Percentiles rank a stretch among this genome's conserved stretches.
phyloP scores from a whole-genome alignment of 1,139 yeast genomes.

The Saccharomycopsis crataegensis region DNA sequence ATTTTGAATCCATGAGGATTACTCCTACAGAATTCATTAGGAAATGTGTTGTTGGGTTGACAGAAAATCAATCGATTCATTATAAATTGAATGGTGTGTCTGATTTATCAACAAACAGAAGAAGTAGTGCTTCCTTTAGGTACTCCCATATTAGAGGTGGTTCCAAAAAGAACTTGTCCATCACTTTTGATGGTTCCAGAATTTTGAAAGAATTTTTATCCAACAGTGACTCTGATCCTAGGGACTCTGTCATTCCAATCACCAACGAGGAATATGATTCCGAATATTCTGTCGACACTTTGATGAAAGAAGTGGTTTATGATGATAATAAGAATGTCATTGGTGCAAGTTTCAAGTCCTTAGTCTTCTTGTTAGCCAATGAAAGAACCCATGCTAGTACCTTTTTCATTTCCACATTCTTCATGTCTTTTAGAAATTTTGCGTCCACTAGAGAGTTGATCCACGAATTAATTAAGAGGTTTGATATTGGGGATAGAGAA shows the following conservation, averaged over 20 bases:
- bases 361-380: slow-evolving; percentile 65
- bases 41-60: slow-evolving; percentile 56
- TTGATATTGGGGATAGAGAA: slow-evolving; percentile 41
- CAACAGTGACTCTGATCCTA: background rate
- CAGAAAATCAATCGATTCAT: slow-evolving; percentile 27
- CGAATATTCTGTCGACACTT: slow-evolving; percentile 27
- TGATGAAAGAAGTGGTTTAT: slow-evolving; percentile 33
- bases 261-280: slow-evolving; percentile 17
- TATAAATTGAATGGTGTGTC: background rate
- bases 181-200: slow-evolving; percentile 15
- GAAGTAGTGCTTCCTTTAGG: slow-evolving; percentile 9
- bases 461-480: slow-evolving; percentile 61
- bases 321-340: slow-evolving; percentile 48
- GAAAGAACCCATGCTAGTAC: slow-evolving; percentile 59
- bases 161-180: background rate
- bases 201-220: slow-evolving; percentile 9
- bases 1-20: slow-evolving; percentile 50
- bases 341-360: slow-evolving; percentile 76
- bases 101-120: background rate
- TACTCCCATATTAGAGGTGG: slow-evolving; percentile 16
- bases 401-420: slow-evolving; percentile 66
- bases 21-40: slow-evolving; percentile 58
- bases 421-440: slow-evolving; percentile 73
- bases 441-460: slow-evolving; percentile 63
- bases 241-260: slow-evolving; percentile 9